Conservation (phyloP, 2,329 filamentous ascomycete species). For the Dactylellina leptospora region DNA sequence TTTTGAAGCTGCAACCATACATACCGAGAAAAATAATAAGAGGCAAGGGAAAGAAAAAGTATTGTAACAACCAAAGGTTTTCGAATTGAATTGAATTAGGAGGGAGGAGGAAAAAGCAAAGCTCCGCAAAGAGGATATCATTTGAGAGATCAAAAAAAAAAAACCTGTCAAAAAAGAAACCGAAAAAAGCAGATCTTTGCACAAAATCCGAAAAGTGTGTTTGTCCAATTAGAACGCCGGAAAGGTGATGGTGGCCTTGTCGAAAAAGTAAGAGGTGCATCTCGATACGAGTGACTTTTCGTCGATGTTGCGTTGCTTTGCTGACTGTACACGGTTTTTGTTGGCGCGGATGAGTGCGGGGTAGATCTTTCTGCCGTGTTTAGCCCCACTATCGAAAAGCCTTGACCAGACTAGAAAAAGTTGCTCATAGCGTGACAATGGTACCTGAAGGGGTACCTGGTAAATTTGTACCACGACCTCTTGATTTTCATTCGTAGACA, state of each 20-base stretch:
- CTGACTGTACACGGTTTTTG: slow-evolving; percentile 8
- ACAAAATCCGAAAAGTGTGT: slow-evolving; percentile 28
- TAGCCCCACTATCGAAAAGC: slow-evolving; percentile 38
- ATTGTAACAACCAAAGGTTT: slow-evolving; percentile 34
- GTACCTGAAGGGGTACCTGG: slow-evolving; percentile 29
- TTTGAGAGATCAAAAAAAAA: slow-evolving; percentile 10
- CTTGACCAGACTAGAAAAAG: neutral
- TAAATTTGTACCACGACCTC: neutral
- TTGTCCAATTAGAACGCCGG: slow-evolving; percentile 38
- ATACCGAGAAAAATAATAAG: too few species aligned
- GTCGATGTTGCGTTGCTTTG: slow-evolving; percentile 45
- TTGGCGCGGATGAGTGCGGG: slow-evolving; percentile 51
- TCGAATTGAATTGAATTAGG: slow-evolving; percentile 12
- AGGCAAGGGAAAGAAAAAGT: slow-evolving; percentile 3
- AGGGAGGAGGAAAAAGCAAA: slow-evolving; percentile 27
- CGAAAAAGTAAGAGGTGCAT: slow-evolving; percentile 23
- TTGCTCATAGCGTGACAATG: slow-evolving; percentile 40
- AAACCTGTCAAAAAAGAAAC: slow-evolving; percentile 35
- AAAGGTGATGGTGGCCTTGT: slow-evolving; percentile 48
- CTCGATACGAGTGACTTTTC: slow-evolving; percentile 51
- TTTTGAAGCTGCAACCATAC: slow-evolving; percentile 12
- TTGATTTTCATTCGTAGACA: slow-evolving; percentile 29
- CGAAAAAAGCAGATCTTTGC: slow-evolving; percentile 18
- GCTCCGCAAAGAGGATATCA: slow-evolving; percentile 15
- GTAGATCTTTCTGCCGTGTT: slow-evolving; percentile 53